Base-by-base conservation (phyloP, 768 basidiomycete species). In the Tylopilus intermedius region DNA sequence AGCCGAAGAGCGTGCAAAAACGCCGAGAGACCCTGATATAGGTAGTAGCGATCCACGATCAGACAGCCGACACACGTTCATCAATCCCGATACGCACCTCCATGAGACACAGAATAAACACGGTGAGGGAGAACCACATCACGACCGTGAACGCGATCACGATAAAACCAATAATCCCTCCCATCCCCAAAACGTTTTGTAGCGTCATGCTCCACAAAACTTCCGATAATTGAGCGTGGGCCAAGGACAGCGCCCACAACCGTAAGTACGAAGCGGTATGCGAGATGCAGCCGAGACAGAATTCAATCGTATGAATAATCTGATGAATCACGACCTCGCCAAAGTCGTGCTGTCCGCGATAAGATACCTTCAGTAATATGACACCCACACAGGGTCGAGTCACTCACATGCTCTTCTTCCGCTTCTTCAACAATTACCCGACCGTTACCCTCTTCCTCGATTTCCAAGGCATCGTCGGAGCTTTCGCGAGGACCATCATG, bases 301-400 rank as follows among this genome's bases (percentile, higher is more conserved):
- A 99, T 74, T 99, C 96, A 71, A 99, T 97, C 24, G 94, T 95
- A 72, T 98, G 96, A 64, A 99, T 99, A 56, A 96, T 77, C 70
- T 99, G 96, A 72, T 99, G 95, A 54, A 98, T 90, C 22, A 96
- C 82, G 53, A 96, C 82, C 70, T 99, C 96, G 65, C 93, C 77
- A 70, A 97, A 91, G 64, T 96, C 93, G 67, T 94, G 91, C 45
- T 89, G 78, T 73, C 93, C 83, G 80, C 86, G 65, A 57, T 40
- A 50, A 50, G 44, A 56, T 47, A 26, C 21, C 18, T 52, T 60
- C 40, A 53, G 49, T 38, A 29, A 51, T 33, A 48, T 22, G 39
- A 22, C 30, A 37, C 50, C 50, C 37, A 53, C 50, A 37, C 15
- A 45, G 56, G 35, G 60, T 55, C 52, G 33, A 43, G 43, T 41